A percentile compares a stretch with the other conserved stretches of the same genome.
Conservation (phyloP, 768 basidiomycete genomes). For the Hygrocybe punicea region DNA sequence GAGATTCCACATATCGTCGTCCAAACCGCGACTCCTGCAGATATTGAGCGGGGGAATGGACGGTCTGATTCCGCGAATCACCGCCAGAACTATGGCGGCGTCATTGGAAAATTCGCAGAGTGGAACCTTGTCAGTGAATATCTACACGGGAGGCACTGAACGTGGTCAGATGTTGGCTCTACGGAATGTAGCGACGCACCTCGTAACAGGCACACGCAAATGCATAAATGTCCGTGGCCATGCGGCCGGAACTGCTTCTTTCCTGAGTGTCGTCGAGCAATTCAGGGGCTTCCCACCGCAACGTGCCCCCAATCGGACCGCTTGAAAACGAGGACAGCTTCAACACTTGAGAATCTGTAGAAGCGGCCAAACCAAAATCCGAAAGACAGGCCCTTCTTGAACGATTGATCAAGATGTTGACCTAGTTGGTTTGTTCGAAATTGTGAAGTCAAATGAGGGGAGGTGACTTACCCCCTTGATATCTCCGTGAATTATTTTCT, state of each 20-base stretch:
- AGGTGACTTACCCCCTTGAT: constrained; percentile 11
- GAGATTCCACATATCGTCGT: constrained; percentile 4
- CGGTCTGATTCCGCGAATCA: constrained; percentile 2
- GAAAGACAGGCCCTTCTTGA: constrained; percentile 15
- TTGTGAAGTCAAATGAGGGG: neutral
- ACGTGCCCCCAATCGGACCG: constrained; percentile 10
- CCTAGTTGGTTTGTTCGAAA: constrained; percentile 1
- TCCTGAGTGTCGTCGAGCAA: constrained; percentile 10
- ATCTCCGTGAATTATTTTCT: constrained; percentile 18
- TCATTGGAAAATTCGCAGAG: constrained; percentile 21
- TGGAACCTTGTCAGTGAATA: constrained; percentile 22
- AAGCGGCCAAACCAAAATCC: constrained; percentile 20
- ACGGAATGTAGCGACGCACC: constrained; percentile 17
- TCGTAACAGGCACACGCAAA: constrained; percentile 34
- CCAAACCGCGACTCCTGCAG: neutral
- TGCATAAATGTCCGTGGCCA: constrained; percentile 32
- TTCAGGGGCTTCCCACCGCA: constrained; percentile 20
- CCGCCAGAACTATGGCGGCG: constrained; percentile 19
- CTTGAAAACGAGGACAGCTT: constrained; percentile 11
- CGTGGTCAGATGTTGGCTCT: neutral
- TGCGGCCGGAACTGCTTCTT: constrained; percentile 10
- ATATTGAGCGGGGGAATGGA: neutral
- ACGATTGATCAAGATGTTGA: constrained; percentile 16
- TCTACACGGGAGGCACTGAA: constrained; percentile 9
- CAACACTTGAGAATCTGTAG: constrained; percentile 13